phyloP scores from a whole-genome alignment of 202 grass and related monocot genomes.

The Hordeum pubiflorum region DNA sequence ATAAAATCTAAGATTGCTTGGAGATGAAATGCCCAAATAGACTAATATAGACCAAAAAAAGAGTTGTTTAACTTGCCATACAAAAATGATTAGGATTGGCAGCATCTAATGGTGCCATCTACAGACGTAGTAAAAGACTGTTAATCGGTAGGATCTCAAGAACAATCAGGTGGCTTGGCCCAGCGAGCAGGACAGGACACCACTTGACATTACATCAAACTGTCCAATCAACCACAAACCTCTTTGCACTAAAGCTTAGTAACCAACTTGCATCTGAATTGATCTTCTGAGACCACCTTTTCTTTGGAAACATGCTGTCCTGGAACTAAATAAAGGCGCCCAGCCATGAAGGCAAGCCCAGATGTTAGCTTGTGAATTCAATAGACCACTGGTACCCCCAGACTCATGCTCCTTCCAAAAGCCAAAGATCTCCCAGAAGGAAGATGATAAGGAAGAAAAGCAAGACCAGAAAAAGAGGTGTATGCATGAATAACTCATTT shows the following conservation, averaged over 20 bases:
- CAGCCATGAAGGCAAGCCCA: neutral
- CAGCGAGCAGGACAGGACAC: neutral
- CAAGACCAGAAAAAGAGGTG: conserved; percentile 4
- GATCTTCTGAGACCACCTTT: neutral
- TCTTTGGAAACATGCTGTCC: neutral
- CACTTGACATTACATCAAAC: neutral
- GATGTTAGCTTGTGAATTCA: neutral
- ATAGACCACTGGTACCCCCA: neutral
- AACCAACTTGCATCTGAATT: neutral
- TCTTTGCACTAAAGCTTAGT: neutral
- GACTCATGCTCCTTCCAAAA: too few species aligned
- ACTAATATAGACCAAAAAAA: neutral
- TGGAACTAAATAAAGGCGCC: neutral
- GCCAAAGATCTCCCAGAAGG: neutral
- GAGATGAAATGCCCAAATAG: conserved; percentile 14
- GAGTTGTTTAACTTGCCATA: neutral
- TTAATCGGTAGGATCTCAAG: neutral
- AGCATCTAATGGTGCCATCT: neutral
- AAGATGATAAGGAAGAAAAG: neutral
- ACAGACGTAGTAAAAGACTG: neutral
- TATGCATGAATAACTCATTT: conserved; percentile 3
- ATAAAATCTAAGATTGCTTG: conserved; percentile 19
- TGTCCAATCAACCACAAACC: neutral
- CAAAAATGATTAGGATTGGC: neutral
- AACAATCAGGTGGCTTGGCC: neutral